A percentile compares a stretch with the other conserved stretches of the same genome.
Conservation (phyloP, 1,284 basidiomycete species). For the Sporisorium iseilematis-ciliati region DNA sequence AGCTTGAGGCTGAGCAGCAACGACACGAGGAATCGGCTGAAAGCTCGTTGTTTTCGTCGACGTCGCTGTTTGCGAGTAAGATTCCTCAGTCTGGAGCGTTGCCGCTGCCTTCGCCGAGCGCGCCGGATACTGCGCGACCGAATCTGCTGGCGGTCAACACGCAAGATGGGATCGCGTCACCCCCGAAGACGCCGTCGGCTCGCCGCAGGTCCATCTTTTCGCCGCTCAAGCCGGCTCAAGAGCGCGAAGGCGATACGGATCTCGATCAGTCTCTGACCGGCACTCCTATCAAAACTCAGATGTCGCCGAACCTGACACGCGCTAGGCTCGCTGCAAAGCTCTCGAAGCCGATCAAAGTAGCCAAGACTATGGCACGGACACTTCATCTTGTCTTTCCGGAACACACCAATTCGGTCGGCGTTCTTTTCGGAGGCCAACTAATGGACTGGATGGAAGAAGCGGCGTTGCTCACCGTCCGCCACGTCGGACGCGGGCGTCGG, state of each 20-base stretch:
- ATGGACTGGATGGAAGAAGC: constrained; percentile 65
- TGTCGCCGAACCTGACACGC: constrained; percentile 14
- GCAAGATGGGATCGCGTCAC: constrained; percentile 9
- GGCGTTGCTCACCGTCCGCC: constrained; percentile 48
- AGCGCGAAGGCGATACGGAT: constrained; percentile 44
- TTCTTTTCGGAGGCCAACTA: constrained; percentile 61
- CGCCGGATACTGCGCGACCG: constrained; percentile 18
- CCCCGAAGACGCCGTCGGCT: constrained; percentile 15
- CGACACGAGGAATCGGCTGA: constrained; percentile 1
- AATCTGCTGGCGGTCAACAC: neutral
- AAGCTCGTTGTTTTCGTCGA: neutral
- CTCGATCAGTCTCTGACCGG: constrained; percentile 31
- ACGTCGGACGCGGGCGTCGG: constrained; percentile 29
- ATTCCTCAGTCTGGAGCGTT: constrained; percentile 32
- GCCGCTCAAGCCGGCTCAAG: constrained; percentile 45
- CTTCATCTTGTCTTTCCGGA: constrained; percentile 62
- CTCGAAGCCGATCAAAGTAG: constrained; percentile 45
- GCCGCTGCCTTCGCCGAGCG: constrained; percentile 40
- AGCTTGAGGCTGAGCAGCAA: constrained; percentile 19
- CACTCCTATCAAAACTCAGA: constrained; percentile 35
- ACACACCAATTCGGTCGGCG: constrained; percentile 55
- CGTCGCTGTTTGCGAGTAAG: constrained; percentile 26
- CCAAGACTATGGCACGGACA: constrained; percentile 45
- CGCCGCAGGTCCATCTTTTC: constrained; percentile 43
- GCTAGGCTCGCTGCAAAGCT: constrained; percentile 28